Percentiles rank a stretch among this genome's conserved stretches.
Conservation (phyloP, 2,329 filamentous ascomycete species). For the Didymosphaeria variabile region DNA sequence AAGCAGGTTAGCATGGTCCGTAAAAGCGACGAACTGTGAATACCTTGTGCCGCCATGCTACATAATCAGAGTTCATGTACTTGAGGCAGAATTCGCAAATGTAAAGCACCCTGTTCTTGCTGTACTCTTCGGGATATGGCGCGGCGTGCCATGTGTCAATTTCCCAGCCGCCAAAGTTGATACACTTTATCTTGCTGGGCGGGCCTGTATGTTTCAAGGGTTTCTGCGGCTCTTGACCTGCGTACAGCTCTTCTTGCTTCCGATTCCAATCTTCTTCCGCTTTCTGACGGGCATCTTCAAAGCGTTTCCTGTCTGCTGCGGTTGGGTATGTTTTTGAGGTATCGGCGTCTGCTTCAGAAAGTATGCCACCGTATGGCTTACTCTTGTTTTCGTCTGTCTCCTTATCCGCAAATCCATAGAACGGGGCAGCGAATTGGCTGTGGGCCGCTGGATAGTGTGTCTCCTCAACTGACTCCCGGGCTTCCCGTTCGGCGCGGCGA, state of each 20-base stretch:
- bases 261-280: slow-evolving; percentile 92
- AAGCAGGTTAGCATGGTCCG: slow-evolving; percentile 29
- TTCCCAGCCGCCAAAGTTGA: slow-evolving; percentile 96
- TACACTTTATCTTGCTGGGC: slow-evolving; percentile 96
- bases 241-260: slow-evolving; percentile 70
- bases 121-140: slow-evolving; percentile 98
- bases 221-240: slow-evolving; percentile 66
- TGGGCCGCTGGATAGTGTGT: slow-evolving; percentile 68
- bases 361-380: slow-evolving; percentile 94
- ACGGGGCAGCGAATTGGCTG: slow-evolving; percentile 77
- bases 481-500: slow-evolving; percentile 55
- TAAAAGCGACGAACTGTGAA: slow-evolving; percentile 1
- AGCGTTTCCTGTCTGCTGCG: slow-evolving; percentile 81
- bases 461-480: slow-evolving; percentile 52
- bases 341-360: slow-evolving; percentile 88
- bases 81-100: slow-evolving; percentile 99
- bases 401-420: slow-evolving; percentile 88
- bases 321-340: slow-evolving; percentile 87
- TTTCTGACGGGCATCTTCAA: slow-evolving; percentile 88
- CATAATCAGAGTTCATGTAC: slow-evolving; percentile 99
- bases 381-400: slow-evolving; percentile 89
- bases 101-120: slow-evolving; percentile 93
- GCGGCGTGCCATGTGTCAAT: slow-evolving; percentile 99
- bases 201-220: slow-evolving; percentile 76
- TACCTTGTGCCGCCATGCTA: slow-evolving; percentile 93